Percentiles rank a stretch among this genome's conserved stretches.
Conservation (phyloP, 768 basidiomycete genomes). For the Russula ochroleuca region DNA sequence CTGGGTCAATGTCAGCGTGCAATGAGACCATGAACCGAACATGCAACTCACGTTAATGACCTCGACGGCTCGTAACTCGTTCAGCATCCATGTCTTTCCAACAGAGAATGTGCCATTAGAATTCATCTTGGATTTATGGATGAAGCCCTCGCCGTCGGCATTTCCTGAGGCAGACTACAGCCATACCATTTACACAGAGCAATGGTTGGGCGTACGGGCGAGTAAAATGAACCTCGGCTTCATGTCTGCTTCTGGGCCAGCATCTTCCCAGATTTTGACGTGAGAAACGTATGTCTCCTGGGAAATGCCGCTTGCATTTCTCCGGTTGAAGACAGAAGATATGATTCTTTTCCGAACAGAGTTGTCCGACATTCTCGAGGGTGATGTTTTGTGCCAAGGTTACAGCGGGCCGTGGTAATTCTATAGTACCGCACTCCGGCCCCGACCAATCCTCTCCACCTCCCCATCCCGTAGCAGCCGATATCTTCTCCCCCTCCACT, state of each 20-base stretch:
- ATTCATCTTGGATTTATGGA: slow-evolving; percentile 97
- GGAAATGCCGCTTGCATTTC: slow-evolving; percentile 56
- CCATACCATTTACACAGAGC: slow-evolving; percentile 6
- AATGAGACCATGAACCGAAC: slow-evolving; percentile 6
- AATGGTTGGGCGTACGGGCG: slow-evolving; percentile 63
- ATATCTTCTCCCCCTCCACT: slow-evolving; percentile 85
- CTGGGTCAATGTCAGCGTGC: slow-evolving; percentile 36
- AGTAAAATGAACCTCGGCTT: slow-evolving; percentile 91
- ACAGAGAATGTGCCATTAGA: slow-evolving; percentile 93
- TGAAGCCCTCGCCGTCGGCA: slow-evolving; percentile 56
- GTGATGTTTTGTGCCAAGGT: neutral
- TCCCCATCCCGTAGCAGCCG: slow-evolving; percentile 67
- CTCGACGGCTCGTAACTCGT: slow-evolving; percentile 77
- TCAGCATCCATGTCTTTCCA: slow-evolving; percentile 91
- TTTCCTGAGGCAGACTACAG: slow-evolving; percentile 45
- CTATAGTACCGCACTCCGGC: neutral
- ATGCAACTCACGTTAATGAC: slow-evolving; percentile 41
- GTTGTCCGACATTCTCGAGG: slow-evolving; percentile 41
- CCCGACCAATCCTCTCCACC: slow-evolving; percentile 12
- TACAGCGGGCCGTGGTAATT: slow-evolving; percentile 11
- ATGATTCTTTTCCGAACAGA: slow-evolving; percentile 70
- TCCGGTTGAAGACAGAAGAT: slow-evolving; percentile 74
- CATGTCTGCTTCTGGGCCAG: slow-evolving; percentile 56
- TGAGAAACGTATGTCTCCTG: slow-evolving; percentile 84
- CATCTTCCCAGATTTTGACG: slow-evolving; percentile 92